phyloP scores from a whole-genome alignment of 257 asterid genomes.

The Nyctanthes arbortristis region DNA sequence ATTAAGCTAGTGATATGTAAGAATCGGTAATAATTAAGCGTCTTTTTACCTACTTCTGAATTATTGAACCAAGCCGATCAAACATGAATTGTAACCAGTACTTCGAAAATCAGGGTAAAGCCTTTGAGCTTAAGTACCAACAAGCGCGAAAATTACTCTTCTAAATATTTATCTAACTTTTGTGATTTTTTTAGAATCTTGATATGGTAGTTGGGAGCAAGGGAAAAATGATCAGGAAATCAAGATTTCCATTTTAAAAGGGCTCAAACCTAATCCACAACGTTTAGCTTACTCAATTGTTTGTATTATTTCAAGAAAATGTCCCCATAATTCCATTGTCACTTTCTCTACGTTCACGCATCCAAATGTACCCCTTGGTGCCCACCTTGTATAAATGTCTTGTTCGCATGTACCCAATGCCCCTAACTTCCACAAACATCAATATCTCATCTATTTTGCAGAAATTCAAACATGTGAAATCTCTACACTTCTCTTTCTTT shows the following conservation, averaged over 20 bases:
- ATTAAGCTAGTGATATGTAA: no score
- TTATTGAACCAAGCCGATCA: no score
- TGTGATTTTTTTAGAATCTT: no score
- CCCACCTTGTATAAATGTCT: background rate
- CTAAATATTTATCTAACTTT: no score
- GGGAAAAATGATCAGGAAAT: background rate
- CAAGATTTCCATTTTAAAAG: background rate
- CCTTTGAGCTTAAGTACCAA: no score
- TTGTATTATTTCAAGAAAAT: background rate
- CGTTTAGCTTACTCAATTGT: no score
- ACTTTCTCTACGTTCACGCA: background rate
- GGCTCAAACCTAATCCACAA: background rate
- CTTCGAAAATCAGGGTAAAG: no score
- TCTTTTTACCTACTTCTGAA: no score
- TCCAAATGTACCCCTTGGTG: background rate
- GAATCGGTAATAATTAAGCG: no score
- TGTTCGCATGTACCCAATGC: background rate
- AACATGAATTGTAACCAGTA: no score
- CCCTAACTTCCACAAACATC: background rate
- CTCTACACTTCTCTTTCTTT: background rate
- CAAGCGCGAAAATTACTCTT: no score
- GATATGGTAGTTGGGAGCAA: no score
- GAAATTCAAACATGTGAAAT: background rate
- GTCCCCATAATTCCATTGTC: background rate
- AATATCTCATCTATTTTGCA: background rate